These are phyloP conservation scores for Rhizopogon vulgaris DNA, from an alignment of 768 basidiomycete genomes.

Conservation along the genomic window DNA sequence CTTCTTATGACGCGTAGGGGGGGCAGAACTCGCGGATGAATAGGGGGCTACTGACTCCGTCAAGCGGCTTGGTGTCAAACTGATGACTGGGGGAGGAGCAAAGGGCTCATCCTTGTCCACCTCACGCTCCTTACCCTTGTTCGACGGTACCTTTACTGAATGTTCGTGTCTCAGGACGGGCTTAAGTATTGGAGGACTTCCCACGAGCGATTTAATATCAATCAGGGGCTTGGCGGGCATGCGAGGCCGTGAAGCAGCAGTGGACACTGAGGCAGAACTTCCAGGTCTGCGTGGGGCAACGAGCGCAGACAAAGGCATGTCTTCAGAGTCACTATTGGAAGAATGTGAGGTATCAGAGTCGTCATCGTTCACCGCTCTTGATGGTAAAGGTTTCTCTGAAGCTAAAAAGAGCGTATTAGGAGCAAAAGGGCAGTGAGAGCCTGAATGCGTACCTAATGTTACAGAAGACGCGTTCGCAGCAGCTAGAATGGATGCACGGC, in stretches of 20 bases:
- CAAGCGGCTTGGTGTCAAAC: conserved; percentile 12
- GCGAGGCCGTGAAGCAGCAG: conserved; percentile 20
- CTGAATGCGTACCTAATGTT: conserved; percentile 23
- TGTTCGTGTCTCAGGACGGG: conserved; percentile 24
- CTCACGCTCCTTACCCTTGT: conserved; percentile 14
- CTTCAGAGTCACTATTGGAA: conserved; percentile 41
- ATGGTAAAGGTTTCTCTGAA: not conserved
- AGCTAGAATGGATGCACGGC: conserved; percentile 39
- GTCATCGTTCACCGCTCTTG: conserved; percentile 6
- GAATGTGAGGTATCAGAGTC: conserved; percentile 24
- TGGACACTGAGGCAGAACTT: conserved; percentile 40
- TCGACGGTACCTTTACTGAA: conserved; percentile 18
- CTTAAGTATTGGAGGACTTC: conserved; percentile 30
- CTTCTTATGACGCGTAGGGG: conserved; percentile 10
- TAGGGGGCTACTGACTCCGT: conserved; percentile 4
- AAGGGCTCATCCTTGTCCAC: conserved; percentile 22
- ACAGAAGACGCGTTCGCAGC: conserved; percentile 23
- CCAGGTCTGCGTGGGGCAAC: conserved; percentile 62
- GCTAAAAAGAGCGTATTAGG: not conserved
- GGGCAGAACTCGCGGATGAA: not conserved
- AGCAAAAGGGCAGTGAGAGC: not conserved
- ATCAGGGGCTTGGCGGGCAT: conserved; percentile 39
- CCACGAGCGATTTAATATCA: conserved; percentile 25
- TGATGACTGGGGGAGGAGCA: conserved; percentile 21
- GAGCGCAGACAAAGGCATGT: conserved; percentile 59